Base-by-base conservation (phyloP, 2,329 filamentous ascomycete genomes). In the Aspergillus hortae region DNA sequence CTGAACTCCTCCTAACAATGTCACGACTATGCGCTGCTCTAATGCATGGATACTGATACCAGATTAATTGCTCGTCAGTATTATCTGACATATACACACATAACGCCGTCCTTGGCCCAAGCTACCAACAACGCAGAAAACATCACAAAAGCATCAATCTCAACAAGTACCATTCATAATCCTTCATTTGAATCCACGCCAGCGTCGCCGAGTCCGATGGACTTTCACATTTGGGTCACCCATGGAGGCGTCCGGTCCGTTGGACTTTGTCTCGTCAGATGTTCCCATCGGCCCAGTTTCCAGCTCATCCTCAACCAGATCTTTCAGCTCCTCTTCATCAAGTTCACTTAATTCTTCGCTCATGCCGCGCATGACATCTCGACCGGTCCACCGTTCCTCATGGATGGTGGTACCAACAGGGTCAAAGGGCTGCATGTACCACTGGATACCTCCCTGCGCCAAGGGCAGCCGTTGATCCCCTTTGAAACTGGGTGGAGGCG, bases 271-370 rank as follows among this genome's bases (percentile, higher is more conserved):
- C 46, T 38, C 57, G 27, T 49, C 48, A 23, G 21, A 56, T n/a
- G 23, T 48, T 27, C 44, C 40, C 19, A 38, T 51, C 44, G 44
- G 52, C 56, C 46, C 47, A 46, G 27, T 60, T 45, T 59, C 66
- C 43, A 63, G 59, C 48, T 75, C 85, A 79, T 87, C 73, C 49
- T 72, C 72, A 12, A 75, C 73, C 38, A 90, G 75, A 32, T 87
- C 89, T 62, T 89, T 86, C 52, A 96, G 77, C 72, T 92, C 90
- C 47, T 95, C 91, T 58, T 96, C 92, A 62, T 95, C 92, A 67
- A 96, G 85, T 66, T 96, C 92, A 51, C 89, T 95, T 19, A 96
- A 79, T 61, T 92, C 89, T 70, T 96, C 92, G 62, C 89, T 95
- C 70, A 92, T 85, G 12, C 79, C 82, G 27, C 84, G 78, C 59